A percentile compares a stretch with the other conserved stretches of the same genome.
phyloP scores from a whole-genome alignment of 1,284 basidiomycete species.

The Melampsora americana region DNA sequence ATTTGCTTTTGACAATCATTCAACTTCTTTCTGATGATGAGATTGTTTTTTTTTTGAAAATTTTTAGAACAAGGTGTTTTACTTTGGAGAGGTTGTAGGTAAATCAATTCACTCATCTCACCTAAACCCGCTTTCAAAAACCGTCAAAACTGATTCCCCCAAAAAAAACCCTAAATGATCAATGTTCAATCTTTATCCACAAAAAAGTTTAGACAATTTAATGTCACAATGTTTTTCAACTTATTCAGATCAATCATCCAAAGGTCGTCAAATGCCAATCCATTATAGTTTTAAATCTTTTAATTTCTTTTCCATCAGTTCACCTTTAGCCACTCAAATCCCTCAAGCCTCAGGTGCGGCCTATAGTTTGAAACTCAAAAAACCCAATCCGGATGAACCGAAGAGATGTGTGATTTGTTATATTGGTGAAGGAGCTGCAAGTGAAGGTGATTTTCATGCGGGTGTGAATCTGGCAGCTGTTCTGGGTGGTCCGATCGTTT shows the following conservation, averaged over 20 bases:
- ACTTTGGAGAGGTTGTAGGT: conserved; percentile 74
- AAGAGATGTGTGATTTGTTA: conserved; percentile 73
- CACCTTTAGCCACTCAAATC: conserved; percentile 89
- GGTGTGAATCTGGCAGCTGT: conserved; percentile 59
- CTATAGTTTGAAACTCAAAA: conserved; percentile 76
- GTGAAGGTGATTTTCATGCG: conserved; percentile 62
- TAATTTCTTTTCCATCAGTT: conserved; percentile 91
- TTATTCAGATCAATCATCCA: conserved; percentile 72
- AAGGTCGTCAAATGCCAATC: conserved; percentile 73
- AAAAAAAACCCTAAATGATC: no score
- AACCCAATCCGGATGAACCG: conserved; percentile 57
- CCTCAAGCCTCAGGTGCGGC: conserved; percentile 92
- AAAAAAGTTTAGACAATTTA: conserved; percentile 55
- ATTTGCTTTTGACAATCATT: no score
- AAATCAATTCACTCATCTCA: no score
- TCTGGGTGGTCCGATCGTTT: conserved; percentile 54
- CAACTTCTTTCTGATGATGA: no score
- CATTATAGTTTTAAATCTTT: conserved; percentile 79
- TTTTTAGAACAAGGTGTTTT: conserved; percentile 86
- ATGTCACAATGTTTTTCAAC: conserved; percentile 90
- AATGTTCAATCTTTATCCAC: no score
- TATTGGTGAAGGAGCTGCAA: conserved; percentile 70
- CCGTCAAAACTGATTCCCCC: no score
- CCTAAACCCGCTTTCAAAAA: no score
- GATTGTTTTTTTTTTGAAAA: neutral